Evolutionary conservation across 2,329 filamentous ascomycete genomes (phyloP).

Genomic region (Paradendryphiella salina): DNA sequence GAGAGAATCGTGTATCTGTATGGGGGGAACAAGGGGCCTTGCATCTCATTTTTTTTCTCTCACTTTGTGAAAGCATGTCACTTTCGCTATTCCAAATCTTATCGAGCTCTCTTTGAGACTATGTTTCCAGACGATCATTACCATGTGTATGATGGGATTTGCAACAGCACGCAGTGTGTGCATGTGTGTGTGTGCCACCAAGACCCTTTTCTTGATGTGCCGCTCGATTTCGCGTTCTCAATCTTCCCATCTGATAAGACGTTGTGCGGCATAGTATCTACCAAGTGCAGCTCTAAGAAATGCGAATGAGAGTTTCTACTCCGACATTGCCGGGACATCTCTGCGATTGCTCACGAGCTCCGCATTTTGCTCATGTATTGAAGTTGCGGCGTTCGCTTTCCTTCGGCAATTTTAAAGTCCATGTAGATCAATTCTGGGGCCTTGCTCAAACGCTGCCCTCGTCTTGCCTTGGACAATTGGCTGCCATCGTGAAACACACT

Average conservation of each 20-base stretch:
- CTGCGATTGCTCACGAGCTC: constrained; percentile 1
- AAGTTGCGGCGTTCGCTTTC: constrained; percentile 7
- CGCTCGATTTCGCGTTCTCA: neutral
- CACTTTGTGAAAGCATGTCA: neutral
- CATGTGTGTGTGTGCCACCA: no score
- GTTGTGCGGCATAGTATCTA: neutral
- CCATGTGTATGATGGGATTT: neutral
- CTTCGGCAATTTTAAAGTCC: constrained; percentile 1
- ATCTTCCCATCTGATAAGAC: neutral
- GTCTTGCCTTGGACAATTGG: no score
- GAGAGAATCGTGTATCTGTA: neutral
- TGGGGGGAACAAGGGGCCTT: neutral
- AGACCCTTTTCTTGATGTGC: no score
- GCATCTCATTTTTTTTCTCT: neutral
- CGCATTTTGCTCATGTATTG: neutral
- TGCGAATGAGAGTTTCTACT: neutral
- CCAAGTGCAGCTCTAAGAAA: neutral
- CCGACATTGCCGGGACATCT: constrained; percentile 1
- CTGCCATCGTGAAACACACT: no score
- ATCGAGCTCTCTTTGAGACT: no score
- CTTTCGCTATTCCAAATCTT: neutral
- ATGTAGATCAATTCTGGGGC: constrained; percentile 1
- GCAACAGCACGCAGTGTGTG: no score
- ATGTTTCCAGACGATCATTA: no score
- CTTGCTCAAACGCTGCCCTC: neutral